phyloP scores from a whole-genome alignment of 805 yeast genomes.

The Kodamaea lidongshanica region DNA sequence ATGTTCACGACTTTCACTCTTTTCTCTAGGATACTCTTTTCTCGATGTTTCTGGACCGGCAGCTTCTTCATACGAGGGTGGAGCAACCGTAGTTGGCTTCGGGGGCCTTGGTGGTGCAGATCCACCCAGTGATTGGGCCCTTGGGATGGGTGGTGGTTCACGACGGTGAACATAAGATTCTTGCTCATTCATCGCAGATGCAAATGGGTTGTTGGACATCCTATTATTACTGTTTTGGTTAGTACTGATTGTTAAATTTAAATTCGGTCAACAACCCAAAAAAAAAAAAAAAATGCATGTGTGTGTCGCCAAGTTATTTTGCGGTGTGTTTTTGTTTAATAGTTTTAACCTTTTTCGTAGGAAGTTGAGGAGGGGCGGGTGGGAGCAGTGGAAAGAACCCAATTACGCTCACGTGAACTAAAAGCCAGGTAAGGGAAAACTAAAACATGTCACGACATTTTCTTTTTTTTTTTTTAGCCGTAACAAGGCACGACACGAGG shows the following conservation, averaged over 20 bases:
- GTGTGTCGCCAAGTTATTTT: not conserved
- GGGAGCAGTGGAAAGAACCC: too few species aligned
- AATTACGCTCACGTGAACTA: too few species aligned
- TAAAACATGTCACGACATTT: too few species aligned
- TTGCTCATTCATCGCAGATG: conserved; percentile 39
- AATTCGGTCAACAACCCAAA: too few species aligned
- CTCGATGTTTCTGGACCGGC: conserved; percentile 43
- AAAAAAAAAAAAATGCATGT: conserved; percentile 2
- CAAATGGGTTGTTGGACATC: conserved; percentile 50
- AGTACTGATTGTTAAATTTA: too few species aligned
- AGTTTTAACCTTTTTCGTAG: too few species aligned
- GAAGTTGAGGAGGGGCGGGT: too few species aligned
- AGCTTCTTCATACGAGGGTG: conserved; percentile 68
- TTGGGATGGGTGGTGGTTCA: conserved; percentile 31
- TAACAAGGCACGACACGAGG: too few species aligned
- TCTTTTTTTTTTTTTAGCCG: too few species aligned
- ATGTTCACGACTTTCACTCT: conserved; percentile 17
- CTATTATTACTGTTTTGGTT: conserved; percentile 5
- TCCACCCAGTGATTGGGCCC: conserved; percentile 16
- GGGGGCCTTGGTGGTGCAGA: conserved; percentile 16
- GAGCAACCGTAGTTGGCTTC: conserved; percentile 26
- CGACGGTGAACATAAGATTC: conserved; percentile 33
- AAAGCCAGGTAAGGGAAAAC: too few species aligned
- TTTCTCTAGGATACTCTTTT: conserved; percentile 51
- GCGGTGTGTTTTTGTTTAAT: conserved; percentile 1